A percentile compares a stretch with the other conserved stretches of the same genome.
Conservation (phyloP, 805 yeast species). For the Metschnikowia rubicola region DNA sequence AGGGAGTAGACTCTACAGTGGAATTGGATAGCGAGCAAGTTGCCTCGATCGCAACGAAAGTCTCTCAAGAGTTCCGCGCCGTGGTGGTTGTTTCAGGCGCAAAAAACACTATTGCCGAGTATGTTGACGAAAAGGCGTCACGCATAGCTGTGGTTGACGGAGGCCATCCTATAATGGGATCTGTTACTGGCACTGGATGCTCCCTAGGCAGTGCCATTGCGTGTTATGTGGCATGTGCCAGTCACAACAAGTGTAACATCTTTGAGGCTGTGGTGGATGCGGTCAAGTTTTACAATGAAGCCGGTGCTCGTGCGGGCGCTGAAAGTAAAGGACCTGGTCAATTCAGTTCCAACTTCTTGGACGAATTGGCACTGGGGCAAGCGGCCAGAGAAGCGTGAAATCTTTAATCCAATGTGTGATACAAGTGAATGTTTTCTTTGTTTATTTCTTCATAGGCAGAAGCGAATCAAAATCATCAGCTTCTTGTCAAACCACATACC, state of each 20-base stretch:
- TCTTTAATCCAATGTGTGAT: too few relatives aligned
- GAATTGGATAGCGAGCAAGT: constrained; percentile 22
- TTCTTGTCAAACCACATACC: too few relatives aligned
- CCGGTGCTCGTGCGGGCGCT: constrained; percentile 54
- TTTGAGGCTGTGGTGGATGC: constrained; percentile 53
- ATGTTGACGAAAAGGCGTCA: background rate
- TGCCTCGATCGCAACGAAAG: constrained; percentile 37
- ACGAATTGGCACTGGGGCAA: constrained; percentile 23
- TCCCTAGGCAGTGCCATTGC: constrained; percentile 73
- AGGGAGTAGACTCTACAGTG: constrained; percentile 62
- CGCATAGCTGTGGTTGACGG: constrained; percentile 39
- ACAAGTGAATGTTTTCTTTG: too few relatives aligned
- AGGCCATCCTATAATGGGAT: constrained; percentile 60
- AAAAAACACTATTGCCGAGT: constrained; percentile 24
- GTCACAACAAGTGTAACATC: constrained; percentile 18
- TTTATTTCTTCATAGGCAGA: too few relatives aligned
- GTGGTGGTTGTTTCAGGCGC: constrained; percentile 72
- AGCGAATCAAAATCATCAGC: too few relatives aligned
- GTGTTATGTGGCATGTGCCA: constrained; percentile 43
- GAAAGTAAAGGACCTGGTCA: constrained; percentile 50
- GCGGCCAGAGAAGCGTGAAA: too few relatives aligned
- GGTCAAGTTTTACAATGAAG: constrained; percentile 53
- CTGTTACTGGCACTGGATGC: constrained; percentile 81
- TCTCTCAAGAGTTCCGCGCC: constrained; percentile 50
- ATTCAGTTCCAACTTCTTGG: constrained; percentile 47